Evolutionary conservation across 306 rosid species (phyloP).

Genomic region (Gleditsia sinensis): DNA sequence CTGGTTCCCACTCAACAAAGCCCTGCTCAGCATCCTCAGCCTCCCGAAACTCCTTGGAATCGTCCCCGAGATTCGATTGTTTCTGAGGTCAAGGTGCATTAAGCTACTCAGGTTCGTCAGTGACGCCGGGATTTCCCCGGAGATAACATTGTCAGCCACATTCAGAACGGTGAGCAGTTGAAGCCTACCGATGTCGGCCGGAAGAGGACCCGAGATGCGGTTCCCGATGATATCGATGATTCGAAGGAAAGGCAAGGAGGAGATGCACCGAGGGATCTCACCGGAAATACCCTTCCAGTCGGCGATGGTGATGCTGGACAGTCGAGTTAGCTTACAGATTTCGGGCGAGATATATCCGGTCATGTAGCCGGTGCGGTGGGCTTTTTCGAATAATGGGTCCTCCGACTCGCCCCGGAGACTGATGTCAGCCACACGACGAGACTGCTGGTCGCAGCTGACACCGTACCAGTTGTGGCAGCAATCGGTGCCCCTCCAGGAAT

Average conservation of each 20-base stretch:
- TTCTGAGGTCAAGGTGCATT: conserved; percentile 88
- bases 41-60: conserved; percentile 53
- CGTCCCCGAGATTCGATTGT: conserved; percentile 66
- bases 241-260: conserved; percentile 71
- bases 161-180: conserved; percentile 70
- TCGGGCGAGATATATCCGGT: conserved; percentile 75
- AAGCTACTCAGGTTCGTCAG: conserved; percentile 49
- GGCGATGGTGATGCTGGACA: conserved; percentile 73
- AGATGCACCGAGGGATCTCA: conserved; percentile 73
- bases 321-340: conserved; percentile 69
- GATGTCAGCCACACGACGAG: conserved; percentile 79
- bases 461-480: conserved; percentile 93
- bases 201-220: conserved; percentile 60
- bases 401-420: conserved; percentile 92
- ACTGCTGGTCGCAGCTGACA: conserved; percentile 70
- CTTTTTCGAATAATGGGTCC: conserved; percentile 62
- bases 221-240: conserved; percentile 88
- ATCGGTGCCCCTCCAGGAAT: conserved; percentile 79
- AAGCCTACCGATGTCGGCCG: conserved; percentile 64
- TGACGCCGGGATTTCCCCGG: conserved; percentile 69
- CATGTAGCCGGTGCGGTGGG: conserved; percentile 81
- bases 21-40: conserved; percentile 81
- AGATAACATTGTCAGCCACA: conserved; percentile 75
- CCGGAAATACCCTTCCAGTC: conserved; percentile 98
- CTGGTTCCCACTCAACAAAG: conserved; percentile 70